Evolutionary conservation across 352 stramenopile genomes (phyloP), one percentile per base, ranked within the genome.

Genomic region (Aphanomyces euteiches): DNA sequence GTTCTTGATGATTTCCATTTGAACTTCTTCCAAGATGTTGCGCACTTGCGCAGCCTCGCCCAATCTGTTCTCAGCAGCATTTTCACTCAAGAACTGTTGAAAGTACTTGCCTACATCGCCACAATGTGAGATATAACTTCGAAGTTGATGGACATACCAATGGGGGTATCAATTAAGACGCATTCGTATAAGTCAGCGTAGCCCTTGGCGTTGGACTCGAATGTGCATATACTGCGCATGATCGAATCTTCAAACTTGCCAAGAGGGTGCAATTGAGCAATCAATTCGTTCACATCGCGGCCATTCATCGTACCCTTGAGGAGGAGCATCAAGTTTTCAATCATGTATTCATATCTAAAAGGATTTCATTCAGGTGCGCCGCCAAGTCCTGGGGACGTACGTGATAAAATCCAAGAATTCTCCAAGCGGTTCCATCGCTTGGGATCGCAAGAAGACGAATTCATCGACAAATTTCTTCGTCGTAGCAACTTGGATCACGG

Each of bases 1-100:
- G 75, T 98, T 99, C 83, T 99, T 98, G 78, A 99, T 98, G 66
- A 99, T 97, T 81, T 99, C 95, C 84, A 99, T 99, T 77, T 99
- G 95, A 50, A 99, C 95, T 75, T 99, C 97, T 67, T 99, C 96
- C 47, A 99, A 79, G 54, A 99, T 92, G 76, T 98, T 98, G 73
- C 96, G 91, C 45, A 98, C 87, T 69, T 95, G 85, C 12, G 87
- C 92, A 5, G 84, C 92, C 71, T 85, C 85, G 28, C 92, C 87
- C 79, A 93, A 90, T 60, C 85, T 82, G 67, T 93, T 84, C 17
- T 87, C 85, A 15, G 80, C 79, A 5, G 93, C 84, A 56, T 90
- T 96, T 74, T 99, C 96, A 75, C 98, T 84, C 56, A 99, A 79
- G 73, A 99, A 99, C 74, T 98, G 85, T 54, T 92, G 95, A 77